A percentile compares a stretch with the other conserved stretches of the same genome.
These are phyloP conservation scores for Cercospora sojina DNA, from an alignment of 2,329 filamentous ascomycete species.

Conservation along the genomic window DNA sequence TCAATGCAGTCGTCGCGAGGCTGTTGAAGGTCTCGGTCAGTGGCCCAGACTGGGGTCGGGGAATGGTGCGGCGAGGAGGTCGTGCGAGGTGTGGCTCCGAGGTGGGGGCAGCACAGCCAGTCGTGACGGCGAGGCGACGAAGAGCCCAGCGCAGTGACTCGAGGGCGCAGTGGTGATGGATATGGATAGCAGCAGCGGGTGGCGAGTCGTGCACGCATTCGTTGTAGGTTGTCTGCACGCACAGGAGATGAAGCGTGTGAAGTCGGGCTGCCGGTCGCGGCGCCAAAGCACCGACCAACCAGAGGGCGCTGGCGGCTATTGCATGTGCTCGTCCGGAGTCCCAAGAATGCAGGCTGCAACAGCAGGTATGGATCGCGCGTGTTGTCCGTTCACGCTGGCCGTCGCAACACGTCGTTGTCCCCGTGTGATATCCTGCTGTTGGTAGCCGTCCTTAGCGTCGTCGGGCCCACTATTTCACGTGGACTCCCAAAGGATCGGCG, in stretches of 20 bases:
- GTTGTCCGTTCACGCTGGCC: slow-evolving; percentile 1
- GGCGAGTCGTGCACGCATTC: slow-evolving; percentile 2
- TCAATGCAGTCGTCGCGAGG: background rate
- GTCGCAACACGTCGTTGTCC: background rate
- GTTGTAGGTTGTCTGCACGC: slow-evolving; percentile 6
- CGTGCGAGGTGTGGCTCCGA: background rate
- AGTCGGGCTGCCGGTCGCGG: slow-evolving; percentile 10
- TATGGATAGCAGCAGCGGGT: slow-evolving; percentile 4
- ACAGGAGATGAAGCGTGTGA: slow-evolving; percentile 5
- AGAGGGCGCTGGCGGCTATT: slow-evolving; percentile 11
- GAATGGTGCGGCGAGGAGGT: slow-evolving; percentile 4
- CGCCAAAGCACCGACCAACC: slow-evolving; percentile 15
- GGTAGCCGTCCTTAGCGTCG: background rate
- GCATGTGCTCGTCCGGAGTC: slow-evolving; percentile 9
- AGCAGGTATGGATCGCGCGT: background rate
- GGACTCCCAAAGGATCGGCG: background rate
- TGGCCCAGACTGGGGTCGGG: slow-evolving; percentile 6
- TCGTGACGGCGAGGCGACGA: background rate
- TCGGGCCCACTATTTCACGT: background rate
- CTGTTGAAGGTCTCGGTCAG: slow-evolving; percentile 16
- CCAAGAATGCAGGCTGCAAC: background rate
- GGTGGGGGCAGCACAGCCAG: background rate
- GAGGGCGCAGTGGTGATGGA: background rate
- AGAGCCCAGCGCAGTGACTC: background rate
- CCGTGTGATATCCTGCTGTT: slow-evolving; percentile 4